phyloP scores from a whole-genome alignment of 768 basidiomycete species.

The Plicaturopsis crispa region DNA sequence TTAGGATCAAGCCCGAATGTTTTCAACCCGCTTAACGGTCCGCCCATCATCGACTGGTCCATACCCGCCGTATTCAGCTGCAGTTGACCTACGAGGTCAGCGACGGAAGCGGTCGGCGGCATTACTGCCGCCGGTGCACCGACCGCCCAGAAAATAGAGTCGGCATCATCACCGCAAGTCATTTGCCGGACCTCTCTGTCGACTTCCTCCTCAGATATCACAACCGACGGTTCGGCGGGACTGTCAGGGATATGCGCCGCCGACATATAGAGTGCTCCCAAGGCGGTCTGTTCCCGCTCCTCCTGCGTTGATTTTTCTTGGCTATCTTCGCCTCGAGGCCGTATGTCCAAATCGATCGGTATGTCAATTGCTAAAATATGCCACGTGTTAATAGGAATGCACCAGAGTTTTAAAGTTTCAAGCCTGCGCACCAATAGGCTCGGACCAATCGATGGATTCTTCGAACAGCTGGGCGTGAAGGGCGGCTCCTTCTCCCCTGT shows the following conservation, averaged over 20 bases:
- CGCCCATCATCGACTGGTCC: conserved; percentile 28
- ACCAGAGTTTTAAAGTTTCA: conserved; percentile 6
- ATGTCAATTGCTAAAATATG: conserved; percentile 50
- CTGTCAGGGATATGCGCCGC: conserved; percentile 69
- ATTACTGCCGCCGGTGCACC: conserved; percentile 18
- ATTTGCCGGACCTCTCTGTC: conserved; percentile 57
- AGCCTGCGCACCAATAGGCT: conserved; percentile 62
- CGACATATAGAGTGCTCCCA: conserved; percentile 69
- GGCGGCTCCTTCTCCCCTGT: conserved; percentile 82
- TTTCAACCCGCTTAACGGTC: conserved; percentile 23
- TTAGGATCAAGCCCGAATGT: conserved; percentile 37
- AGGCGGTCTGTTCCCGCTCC: conserved; percentile 69
- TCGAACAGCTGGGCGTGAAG: conserved; percentile 79
- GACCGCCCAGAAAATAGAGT: conserved; percentile 57
- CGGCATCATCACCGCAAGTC: conserved; percentile 63
- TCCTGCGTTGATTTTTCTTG: conserved; percentile 66
- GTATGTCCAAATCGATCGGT: conserved; percentile 45
- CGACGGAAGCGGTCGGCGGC: conserved; percentile 41
- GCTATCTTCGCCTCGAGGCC: conserved; percentile 57
- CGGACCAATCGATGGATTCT: conserved; percentile 81
- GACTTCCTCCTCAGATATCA: conserved; percentile 61
- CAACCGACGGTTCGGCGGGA: conserved; percentile 58
- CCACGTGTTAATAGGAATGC: conserved; percentile 4
- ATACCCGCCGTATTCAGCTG: conserved; percentile 37
- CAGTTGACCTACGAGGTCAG: conserved; percentile 64